Percentiles rank a stretch among this genome's conserved stretches.
phyloP scores from a whole-genome alignment of 2,329 filamentous ascomycete species.

The Seiridium unicorne region DNA sequence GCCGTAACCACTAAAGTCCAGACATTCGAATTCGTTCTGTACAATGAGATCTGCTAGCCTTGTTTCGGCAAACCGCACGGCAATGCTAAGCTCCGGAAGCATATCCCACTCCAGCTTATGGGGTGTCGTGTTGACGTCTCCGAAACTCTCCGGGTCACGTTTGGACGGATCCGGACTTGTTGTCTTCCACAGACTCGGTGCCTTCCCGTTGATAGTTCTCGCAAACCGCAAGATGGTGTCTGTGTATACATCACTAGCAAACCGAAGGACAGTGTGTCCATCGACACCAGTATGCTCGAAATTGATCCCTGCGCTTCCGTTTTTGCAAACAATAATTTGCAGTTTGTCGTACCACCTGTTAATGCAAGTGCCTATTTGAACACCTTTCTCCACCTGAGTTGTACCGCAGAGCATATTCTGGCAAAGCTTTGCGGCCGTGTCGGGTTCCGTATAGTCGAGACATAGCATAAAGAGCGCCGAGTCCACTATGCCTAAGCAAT shows the following conservation, averaged over 20 bases:
- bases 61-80: slow-evolving; percentile 92
- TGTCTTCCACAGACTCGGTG: slow-evolving; percentile 88
- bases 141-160: slow-evolving; percentile 85
- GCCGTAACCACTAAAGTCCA: slow-evolving; percentile 86
- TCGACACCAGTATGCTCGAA: slow-evolving; percentile 99
- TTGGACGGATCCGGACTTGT: slow-evolving; percentile 90
- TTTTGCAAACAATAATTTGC: slow-evolving; percentile 98
- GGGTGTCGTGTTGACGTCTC: slow-evolving; percentile 88
- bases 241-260: slow-evolving; percentile 94
- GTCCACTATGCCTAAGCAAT: slow-evolving; percentile 94
- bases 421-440: slow-evolving; percentile 79
- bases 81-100: slow-evolving; percentile 85
- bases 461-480: slow-evolving; percentile 91
- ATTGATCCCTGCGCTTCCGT: slow-evolving; percentile 97
- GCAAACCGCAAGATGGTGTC: slow-evolving; percentile 97
- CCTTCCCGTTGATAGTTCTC: slow-evolving; percentile 89
- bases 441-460: slow-evolving; percentile 86
- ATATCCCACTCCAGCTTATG: slow-evolving; percentile 98
- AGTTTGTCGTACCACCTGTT: slow-evolving; percentile 99
- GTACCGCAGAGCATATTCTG: slow-evolving; percentile 98
- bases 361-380: slow-evolving; percentile 96
- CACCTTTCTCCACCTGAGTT: slow-evolving; percentile 84
- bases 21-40: slow-evolving; percentile 91
- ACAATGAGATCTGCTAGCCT: slow-evolving; percentile 90
- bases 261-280: slow-evolving; percentile 92